Conservation (phyloP, 2,329 filamentous ascomycete species). For the Metarhizium guizhouense region DNA sequence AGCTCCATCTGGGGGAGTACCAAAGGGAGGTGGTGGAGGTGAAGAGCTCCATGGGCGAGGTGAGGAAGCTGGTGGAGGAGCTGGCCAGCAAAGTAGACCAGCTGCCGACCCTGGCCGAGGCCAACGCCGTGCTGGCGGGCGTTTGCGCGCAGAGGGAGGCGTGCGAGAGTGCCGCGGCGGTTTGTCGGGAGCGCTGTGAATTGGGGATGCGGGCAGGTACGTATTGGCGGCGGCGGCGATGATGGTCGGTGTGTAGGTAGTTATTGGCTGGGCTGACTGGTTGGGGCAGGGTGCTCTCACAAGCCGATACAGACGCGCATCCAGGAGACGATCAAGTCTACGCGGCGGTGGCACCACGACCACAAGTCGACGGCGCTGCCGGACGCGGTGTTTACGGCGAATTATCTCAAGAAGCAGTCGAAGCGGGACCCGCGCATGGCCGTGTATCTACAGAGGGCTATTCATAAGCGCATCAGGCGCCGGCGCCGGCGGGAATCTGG, state of each 20-base stretch:
- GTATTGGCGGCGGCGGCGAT: background rate
- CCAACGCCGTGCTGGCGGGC: conserved; percentile 9
- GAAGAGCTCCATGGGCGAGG: conserved; percentile 13
- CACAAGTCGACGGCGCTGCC: conserved; percentile 22
- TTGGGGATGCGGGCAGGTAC: too few relatives aligned
- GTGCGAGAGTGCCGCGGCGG: background rate
- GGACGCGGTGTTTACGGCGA: conserved; percentile 21
- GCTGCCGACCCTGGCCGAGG: conserved; percentile 12
- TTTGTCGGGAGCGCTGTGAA: background rate
- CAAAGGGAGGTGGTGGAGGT: conserved; percentile 2
- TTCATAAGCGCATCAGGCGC: conserved; percentile 17
- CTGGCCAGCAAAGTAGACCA: conserved; percentile 15
- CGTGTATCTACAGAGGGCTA: conserved; percentile 21
- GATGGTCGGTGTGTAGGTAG: background rate
- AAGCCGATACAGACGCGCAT: conserved; percentile 18
- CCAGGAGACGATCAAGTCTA: conserved; percentile 25
- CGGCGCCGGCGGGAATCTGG: conserved; percentile 1
- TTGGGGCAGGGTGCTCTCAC: background rate
- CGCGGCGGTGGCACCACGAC: conserved; percentile 29
- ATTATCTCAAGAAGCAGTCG: conserved; percentile 27
- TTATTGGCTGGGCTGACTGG: background rate
- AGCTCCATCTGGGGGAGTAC: conserved; percentile 1
- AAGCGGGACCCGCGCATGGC: conserved; percentile 25
- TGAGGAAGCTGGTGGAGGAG: conserved; percentile 14
- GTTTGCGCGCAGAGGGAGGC: conserved; percentile 3